Percentiles rank a stretch among this genome's conserved stretches.
Conservation (phyloP, 495 filamentous ascomycete genomes). For the Penicillium angulare region DNA sequence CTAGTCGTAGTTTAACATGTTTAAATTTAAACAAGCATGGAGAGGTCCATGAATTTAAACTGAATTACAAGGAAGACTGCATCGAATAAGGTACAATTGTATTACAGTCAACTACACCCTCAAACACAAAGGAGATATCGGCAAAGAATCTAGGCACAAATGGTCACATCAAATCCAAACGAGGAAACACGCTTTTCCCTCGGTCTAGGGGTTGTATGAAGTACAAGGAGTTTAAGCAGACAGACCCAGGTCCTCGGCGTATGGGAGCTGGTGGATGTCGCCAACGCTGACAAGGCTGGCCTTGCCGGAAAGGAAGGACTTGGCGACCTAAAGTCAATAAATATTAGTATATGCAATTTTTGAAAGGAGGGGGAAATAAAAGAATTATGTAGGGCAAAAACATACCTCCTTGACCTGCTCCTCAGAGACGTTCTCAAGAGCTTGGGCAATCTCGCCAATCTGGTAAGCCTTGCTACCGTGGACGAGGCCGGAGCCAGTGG, state of each 20-base stretch:
- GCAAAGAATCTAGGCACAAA: conserved; percentile 43
- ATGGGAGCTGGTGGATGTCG: conserved; percentile 85
- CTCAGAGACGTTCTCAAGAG: conserved; percentile 74
- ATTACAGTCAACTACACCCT: conserved; percentile 50
- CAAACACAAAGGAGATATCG: conserved; percentile 42
- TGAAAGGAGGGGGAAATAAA: too few relatives aligned
- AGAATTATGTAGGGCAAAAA: conserved; percentile 15
- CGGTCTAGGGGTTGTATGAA: conserved; percentile 44
- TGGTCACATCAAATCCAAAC: conserved; percentile 35
- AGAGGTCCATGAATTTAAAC: not conserved
- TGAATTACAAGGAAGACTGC: not conserved
- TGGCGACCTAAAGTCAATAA: conserved; percentile 87
- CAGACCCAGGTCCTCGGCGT: conserved; percentile 89
- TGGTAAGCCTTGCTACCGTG: conserved; percentile 82
- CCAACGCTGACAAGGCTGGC: conserved; percentile 76
- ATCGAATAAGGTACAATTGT: conserved; percentile 46
- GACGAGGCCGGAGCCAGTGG: conserved; percentile 74
- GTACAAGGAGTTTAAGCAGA: conserved; percentile 69
- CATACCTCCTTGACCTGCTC: conserved; percentile 86
- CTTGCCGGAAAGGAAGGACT: conserved; percentile 81
- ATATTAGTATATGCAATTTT: too few relatives aligned
- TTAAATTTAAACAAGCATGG: too few relatives aligned
- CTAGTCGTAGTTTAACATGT: too few relatives aligned
- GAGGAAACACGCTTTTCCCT: conserved; percentile 35
- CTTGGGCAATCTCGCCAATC: conserved; percentile 76